phyloP scores from a whole-genome alignment of 768 basidiomycete species.

The Crassisporium funariophilum region DNA sequence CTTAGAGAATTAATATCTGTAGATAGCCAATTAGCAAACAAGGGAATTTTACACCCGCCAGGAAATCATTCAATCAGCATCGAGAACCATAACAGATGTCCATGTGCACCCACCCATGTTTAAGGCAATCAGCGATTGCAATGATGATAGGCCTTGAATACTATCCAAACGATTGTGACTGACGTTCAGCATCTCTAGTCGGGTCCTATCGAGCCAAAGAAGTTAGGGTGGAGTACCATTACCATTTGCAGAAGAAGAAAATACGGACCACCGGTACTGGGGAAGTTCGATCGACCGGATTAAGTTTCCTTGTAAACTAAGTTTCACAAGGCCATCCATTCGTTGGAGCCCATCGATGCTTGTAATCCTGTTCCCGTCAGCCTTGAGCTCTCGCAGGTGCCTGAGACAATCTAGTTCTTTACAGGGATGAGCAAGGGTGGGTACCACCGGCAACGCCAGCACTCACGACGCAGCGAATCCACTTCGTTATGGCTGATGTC shows the following conservation, averaged over 20 bases:
- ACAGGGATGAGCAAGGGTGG: conserved; percentile 11
- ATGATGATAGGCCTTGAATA: conserved; percentile 60
- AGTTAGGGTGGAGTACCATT: conserved; percentile 10
- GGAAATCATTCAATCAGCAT: not conserved
- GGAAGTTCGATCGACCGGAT: conserved; percentile 64
- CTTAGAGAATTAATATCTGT: conserved; percentile 64
- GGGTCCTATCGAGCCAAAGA: conserved; percentile 38
- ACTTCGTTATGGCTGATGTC: conserved; percentile 91
- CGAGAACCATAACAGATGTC: not conserved
- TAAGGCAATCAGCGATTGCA: conserved; percentile 67
- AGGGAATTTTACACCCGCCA: not conserved
- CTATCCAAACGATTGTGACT: conserved; percentile 70
- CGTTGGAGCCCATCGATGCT: conserved; percentile 75
- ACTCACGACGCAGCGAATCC: conserved; percentile 85
- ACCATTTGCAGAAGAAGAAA: conserved; percentile 16
- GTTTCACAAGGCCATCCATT: conserved; percentile 80
- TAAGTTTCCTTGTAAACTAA: conserved; percentile 78
- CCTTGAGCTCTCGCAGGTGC: conserved; percentile 85
- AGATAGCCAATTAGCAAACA: conserved; percentile 39
- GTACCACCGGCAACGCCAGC: conserved; percentile 13
- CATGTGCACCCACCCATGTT: conserved; percentile 73
- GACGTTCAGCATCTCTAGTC: conserved; percentile 78
- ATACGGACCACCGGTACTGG: conserved; percentile 66
- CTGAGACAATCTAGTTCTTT: conserved; percentile 82
- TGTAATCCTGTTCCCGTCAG: conserved; percentile 82